Evolutionary conservation across 805 yeast species (phyloP), one percentile per base, ranked within the genome.

Genomic region (Myxozyma kluyveri): DNA sequence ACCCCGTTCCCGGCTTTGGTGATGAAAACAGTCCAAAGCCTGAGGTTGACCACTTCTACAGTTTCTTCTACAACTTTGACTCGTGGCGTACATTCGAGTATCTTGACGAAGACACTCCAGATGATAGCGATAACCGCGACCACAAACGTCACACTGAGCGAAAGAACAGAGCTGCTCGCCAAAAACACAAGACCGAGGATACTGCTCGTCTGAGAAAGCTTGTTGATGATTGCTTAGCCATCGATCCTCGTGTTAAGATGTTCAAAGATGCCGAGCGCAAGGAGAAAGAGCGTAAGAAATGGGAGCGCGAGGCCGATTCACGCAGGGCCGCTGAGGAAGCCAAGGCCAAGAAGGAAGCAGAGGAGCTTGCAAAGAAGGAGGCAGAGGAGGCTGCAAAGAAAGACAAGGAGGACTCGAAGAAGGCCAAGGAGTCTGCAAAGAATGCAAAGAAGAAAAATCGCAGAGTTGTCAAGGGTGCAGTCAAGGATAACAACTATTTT

Each of bases 1-100:
- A 86, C 70, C 96, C 97, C 45, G 91, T 86, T 61, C 97, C 97
- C 59, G 56, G 65, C 52, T 77, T 93, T 58, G 99, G 99, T 61
- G 77, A 74, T 59, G 67, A 75, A 45, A 77, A 80, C 37, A 68
- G 91, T 49, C 57, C 87, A 53, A 88, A 87, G 76, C 82, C 80
- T 50, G 62, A 86, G 54, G 95, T 90, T 56, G 95, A 87, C 65
- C 76, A 75, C 47, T 90, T 95, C 75, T 91, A 91, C 79, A 79
- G 81, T 63, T 91, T 88, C 81, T 93, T 93, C 86, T 84, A 84
- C 72, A 84, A 85, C 71, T 87, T 90, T 62, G 96, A 93, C 74
- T 91, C 98, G 19, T 93, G 99, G 99, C 87, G 96, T 78, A 78
- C 96, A 43, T 93, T 93, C 69, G 99, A 93, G 76, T 93, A 90